Conservation (phyloP, 805 yeast species). For the Ogataea ganodermae region DNA sequence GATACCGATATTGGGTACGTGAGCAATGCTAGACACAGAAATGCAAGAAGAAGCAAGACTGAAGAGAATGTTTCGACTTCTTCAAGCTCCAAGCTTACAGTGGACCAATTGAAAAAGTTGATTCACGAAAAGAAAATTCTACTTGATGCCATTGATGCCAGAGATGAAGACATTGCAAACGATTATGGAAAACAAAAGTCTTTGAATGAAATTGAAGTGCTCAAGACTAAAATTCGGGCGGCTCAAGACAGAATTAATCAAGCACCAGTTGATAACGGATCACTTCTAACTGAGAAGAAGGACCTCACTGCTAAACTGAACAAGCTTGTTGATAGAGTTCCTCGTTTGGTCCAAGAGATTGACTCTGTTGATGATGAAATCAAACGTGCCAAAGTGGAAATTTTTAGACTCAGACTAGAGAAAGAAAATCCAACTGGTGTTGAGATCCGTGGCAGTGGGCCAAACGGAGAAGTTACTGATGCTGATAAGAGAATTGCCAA, state of each 20-base stretch:
- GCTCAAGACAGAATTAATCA: conserved; percentile 43
- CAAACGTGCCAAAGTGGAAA: conserved; percentile 61
- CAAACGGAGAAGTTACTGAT: conserved; percentile 84
- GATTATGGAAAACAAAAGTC: conserved; percentile 39
- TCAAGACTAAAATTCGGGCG: conserved; percentile 61
- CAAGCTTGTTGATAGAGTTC: conserved; percentile 68
- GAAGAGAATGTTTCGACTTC: conserved; percentile 20
- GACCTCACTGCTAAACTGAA: conserved; percentile 59
- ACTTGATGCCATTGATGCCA: conserved; percentile 69
- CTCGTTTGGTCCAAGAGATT: conserved; percentile 66
- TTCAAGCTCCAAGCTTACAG: conserved; percentile 39
- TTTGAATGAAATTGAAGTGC: conserved; percentile 57
- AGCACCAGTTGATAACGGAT: conserved; percentile 28
- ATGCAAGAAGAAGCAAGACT: conserved; percentile 32
- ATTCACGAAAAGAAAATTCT: conserved; percentile 72
- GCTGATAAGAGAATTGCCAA: conserved; percentile 78
- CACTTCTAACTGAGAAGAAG: conserved; percentile 47
- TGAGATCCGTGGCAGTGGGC: conserved; percentile 75
- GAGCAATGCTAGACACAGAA: conserved; percentile 57
- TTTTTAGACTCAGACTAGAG: conserved; percentile 55
- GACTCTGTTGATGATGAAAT: conserved; percentile 67
- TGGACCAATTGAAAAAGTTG: conserved; percentile 60
- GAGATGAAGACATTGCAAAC: conserved; percentile 49
- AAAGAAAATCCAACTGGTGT: conserved; percentile 70
- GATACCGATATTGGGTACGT: conserved; percentile 69